Base-by-base conservation (phyloP, 2,329 filamentous ascomycete genomes). In the Aspergillus texensis region DNA sequence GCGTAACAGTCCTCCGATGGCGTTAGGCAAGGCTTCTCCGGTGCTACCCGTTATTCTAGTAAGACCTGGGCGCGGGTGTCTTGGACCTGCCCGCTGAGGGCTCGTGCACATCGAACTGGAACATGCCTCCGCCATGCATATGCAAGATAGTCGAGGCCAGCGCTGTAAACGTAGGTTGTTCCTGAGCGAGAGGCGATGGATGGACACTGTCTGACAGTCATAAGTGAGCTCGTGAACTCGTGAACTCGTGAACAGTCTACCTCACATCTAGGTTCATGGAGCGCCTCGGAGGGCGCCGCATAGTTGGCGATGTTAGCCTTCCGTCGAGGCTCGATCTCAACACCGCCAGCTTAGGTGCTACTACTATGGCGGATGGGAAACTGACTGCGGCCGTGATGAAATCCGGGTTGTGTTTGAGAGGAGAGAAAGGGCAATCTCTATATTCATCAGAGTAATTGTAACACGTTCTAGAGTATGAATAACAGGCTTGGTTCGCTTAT, bases 1-100 rank as follows among this genome's bases (percentile, higher is more conserved):
- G 71, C 65, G 57, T 73, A 74, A 61, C 65, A 65, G 57, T 73
- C 73, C 58, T 74, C 68, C n/a, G 66, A 63, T 1, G 67, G 68
- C 2, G 63, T 65, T n/a, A 68, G 67, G 48, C 66, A 65, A 21
- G 66, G 68, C 34, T 71, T 53, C 58, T 74, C 72, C 2, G 72
- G 72, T 3, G 73, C 69, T 24, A 71, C 28, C 24, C 71, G 68
- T 57, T 72, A 73, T 34, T 72, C 71, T 16, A 73, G 67, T 24
- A 74, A 74, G 21, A 73, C 60, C 45, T 66, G 69, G 11, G 71
- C 62, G 0, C 66, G 63, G 9, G 66, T 67, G 39, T 64, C 45
- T 16, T 67, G 61, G 2, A 71, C 72, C 19, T 65, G 57, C 11
- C 54, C 34, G 3, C 60, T 48, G 26, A 71, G 58, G n/a, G 26